These are phyloP conservation scores for Epichloe sp. DNA, from an alignment of 2,329 filamentous ascomycete genomes.

Conservation along the genomic window DNA sequence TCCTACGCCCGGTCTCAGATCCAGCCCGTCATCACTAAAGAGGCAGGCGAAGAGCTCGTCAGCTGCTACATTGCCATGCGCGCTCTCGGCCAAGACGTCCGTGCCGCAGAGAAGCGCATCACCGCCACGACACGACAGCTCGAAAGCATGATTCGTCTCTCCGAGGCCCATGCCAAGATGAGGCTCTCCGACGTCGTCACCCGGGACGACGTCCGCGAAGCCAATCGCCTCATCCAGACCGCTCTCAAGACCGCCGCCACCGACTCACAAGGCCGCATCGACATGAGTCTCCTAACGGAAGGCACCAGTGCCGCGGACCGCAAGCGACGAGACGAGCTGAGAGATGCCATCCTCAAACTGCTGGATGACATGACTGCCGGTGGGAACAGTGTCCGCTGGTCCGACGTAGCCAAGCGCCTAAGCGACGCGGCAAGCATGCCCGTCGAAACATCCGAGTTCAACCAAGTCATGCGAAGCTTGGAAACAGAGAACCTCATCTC, in stretches of 20 bases:
- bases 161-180: slow-evolving; percentile 98
- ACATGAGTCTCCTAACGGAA: slow-evolving; percentile 91
- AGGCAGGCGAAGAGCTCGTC: slow-evolving; percentile 73
- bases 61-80: slow-evolving; percentile 90
- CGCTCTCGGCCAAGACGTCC: slow-evolving; percentile 76
- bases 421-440: slow-evolving; percentile 56
- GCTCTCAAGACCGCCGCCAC: slow-evolving; percentile 97
- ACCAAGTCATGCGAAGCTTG: slow-evolving; percentile 63
- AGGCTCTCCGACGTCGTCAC: slow-evolving; percentile 67
- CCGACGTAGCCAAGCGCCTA: slow-evolving; percentile 63
- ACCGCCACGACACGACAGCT: slow-evolving; percentile 94
- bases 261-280: slow-evolving; percentile 81
- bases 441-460: slow-evolving; percentile 69
- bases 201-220: slow-evolving; percentile 72
- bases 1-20: slow-evolving; percentile 84
- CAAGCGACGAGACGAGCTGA: slow-evolving; percentile 70
- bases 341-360: slow-evolving; percentile 58
- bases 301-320: slow-evolving; percentile 86
- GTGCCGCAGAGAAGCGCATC: slow-evolving; percentile 85
- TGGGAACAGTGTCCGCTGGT: slow-evolving; percentile 57
- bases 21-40: slow-evolving; percentile 67
- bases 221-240: slow-evolving; percentile 81
- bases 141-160: slow-evolving; percentile 94
- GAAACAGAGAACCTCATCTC: slow-evolving; percentile 78
- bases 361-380: slow-evolving; percentile 68